Percentiles rank a stretch among this genome's conserved stretches.
Evolutionary conservation across 2,329 filamentous ascomycete species (phyloP).

Genomic region (Aureobasidium uvarum): DNA sequence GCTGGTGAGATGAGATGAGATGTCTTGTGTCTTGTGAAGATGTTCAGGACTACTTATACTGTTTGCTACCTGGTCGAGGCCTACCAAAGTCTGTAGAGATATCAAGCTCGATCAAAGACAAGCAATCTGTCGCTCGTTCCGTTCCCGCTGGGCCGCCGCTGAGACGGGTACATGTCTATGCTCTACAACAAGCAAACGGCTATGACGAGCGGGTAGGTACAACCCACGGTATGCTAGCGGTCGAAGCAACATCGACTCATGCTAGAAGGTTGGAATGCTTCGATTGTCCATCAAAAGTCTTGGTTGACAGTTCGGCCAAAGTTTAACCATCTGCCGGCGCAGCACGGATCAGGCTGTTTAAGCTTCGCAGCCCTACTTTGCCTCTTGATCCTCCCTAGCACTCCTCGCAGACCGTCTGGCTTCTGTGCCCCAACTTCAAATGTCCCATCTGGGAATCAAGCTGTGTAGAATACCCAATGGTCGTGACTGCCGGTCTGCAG

Average conservation of each 20-base stretch:
- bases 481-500: background rate
- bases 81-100: background rate
- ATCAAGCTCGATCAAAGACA: conserved; percentile 2
- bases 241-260: conserved; percentile 10
- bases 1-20: conserved; percentile 1
- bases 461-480: background rate
- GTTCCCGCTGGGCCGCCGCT: background rate
- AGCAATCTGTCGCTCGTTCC: conserved; percentile 14
- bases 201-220: conserved; percentile 2
- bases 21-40: background rate
- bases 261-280: background rate
- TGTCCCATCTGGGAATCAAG: background rate
- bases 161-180: background rate
- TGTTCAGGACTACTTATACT: conserved; percentile 6
- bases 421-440: conserved; percentile 23
- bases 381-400: background rate
- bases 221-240: background rate
- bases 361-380: conserved; percentile 5
- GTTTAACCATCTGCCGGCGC: conserved; percentile 1
- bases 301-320: background rate
- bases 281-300: background rate
- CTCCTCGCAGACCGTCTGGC: background rate
- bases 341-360: background rate
- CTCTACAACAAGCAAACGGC: background rate
- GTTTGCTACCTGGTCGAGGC: background rate